Base-by-base conservation (phyloP, 371 early-diverging fungal species). In the Gilbertella persicaria region DNA sequence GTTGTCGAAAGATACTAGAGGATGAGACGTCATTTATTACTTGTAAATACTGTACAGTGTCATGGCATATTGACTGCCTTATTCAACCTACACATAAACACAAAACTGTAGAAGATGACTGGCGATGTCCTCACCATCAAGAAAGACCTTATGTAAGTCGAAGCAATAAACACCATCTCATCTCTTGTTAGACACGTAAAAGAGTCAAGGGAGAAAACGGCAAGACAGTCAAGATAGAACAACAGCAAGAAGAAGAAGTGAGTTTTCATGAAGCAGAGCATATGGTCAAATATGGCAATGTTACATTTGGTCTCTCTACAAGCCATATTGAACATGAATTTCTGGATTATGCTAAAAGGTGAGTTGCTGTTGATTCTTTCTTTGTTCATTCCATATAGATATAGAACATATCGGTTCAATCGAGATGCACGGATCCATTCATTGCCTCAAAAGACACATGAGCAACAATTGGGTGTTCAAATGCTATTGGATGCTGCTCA, bases 291-390 rank as follows among this genome's bases (percentile, higher is more conserved):
- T 69, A 67, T 56, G 67, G 58, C 25, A 64, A 67, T 3, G 55
- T 68, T 0, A 45, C 69, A 8, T 78, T 69, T 57, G 63, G 65
- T 39, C 33, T 79, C 4, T 67, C 78, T n/a, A 71, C 74, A 23
- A 42, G 56, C 5, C 48, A 64, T 14, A 73, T 82, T 29, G 75
- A 79, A 40, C 58, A 65, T 19, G 64, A 75, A 45, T 82, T 82
- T 62, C 44, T 79, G 25, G 46, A 49, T 28, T 62, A 62, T 45
- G 58, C 62, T 2, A 56, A 44, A 60, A 65, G 47, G 70, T 63
- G 58, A 10, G 13, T 21, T 9, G 5, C 9, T 28, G 28, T 25
- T n/a, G n/a, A n/a, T n/a, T n/a, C n/a, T n/a, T n/a, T n/a, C n/a
- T n/a, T n/a, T n/a, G n/a, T n/a, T n/a, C n/a, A n/a, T n/a, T n/a